These are phyloP conservation scores for Candida glaebosa DNA, from an alignment of 805 yeast species.

Conservation along the genomic window DNA sequence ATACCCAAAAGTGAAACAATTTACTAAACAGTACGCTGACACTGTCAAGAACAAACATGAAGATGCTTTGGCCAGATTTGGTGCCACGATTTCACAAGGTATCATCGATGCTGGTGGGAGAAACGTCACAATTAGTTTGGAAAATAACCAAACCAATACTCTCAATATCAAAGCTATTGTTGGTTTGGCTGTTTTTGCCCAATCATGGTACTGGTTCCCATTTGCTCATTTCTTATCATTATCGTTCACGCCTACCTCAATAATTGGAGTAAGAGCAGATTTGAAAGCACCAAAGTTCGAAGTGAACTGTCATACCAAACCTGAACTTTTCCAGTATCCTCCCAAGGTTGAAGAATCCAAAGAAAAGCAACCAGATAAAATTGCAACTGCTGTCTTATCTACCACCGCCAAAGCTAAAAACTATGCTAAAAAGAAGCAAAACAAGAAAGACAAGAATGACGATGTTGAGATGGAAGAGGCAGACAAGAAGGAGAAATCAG, in stretches of 20 bases:
- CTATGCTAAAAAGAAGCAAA: constrained; percentile 68
- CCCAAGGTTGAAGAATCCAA: constrained; percentile 78
- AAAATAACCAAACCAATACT: constrained; percentile 84
- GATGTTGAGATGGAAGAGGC: constrained; percentile 41
- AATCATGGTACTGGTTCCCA: constrained; percentile 99
- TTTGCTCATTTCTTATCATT: constrained; percentile 87
- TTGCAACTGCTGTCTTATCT: constrained; percentile 89
- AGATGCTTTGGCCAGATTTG: constrained; percentile 95
- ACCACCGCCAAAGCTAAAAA: constrained; percentile 94
- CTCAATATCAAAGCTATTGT: constrained; percentile 88
- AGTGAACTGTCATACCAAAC: constrained; percentile 76
- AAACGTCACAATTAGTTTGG: constrained; percentile 90
- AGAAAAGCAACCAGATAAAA: constrained; percentile 81
- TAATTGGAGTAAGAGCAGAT: constrained; percentile 78
- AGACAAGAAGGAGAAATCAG: constrained; percentile 16
- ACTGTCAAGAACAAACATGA: constrained; percentile 87
- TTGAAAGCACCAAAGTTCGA: constrained; percentile 82
- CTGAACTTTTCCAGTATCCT: constrained; percentile 82
- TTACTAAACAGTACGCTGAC: constrained; percentile 69
- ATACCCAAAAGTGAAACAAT: constrained; percentile 72
- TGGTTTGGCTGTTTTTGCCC: constrained; percentile 84
- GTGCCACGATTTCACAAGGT: constrained; percentile 96
- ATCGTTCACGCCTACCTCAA: constrained; percentile 88
- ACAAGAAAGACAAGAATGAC: constrained; percentile 40
- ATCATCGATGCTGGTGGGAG: constrained; percentile 98